phyloP scores from a whole-genome alignment of 257 asterid genomes.

The Dorcoceras hygrometricum region DNA sequence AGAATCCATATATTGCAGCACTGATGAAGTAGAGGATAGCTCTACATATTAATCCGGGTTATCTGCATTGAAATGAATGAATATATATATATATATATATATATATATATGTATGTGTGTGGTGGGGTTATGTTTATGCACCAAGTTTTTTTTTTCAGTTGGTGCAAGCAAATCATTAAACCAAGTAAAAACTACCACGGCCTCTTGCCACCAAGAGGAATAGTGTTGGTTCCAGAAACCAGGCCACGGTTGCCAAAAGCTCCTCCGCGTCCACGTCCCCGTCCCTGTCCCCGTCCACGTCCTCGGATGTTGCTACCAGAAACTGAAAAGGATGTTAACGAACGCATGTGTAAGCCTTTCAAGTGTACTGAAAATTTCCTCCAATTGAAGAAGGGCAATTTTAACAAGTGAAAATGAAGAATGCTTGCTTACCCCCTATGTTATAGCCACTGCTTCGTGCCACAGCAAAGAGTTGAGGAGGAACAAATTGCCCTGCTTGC shows the following conservation, averaged over 20 bases:
- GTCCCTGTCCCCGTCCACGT: slow-evolving; percentile 46
- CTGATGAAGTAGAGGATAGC: too few species aligned
- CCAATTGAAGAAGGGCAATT: not conserved
- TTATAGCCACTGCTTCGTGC: slow-evolving; percentile 42
- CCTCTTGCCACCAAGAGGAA: slow-evolving; percentile 62
- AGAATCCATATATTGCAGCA: too few species aligned
- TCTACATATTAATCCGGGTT: too few species aligned
- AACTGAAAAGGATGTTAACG: slow-evolving; percentile 27
- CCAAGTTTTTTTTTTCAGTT: too few species aligned
- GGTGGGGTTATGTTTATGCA: too few species aligned
- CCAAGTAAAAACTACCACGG: slow-evolving; percentile 40
- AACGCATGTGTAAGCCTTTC: not conserved
- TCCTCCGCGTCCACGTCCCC: slow-evolving; percentile 80
- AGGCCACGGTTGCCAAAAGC: slow-evolving; percentile 51
- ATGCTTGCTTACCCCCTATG: slow-evolving; percentile 48
- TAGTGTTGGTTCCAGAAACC: slow-evolving; percentile 57
- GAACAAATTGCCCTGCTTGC: slow-evolving; percentile 79
- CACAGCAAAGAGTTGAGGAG: slow-evolving; percentile 74
- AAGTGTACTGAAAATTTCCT: not conserved
- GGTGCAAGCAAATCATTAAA: not conserved
- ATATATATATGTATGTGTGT: too few species aligned
- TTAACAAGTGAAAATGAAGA: not conserved
- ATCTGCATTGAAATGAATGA: too few species aligned
- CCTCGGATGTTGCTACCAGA: slow-evolving; percentile 66
- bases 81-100: too few species aligned